These are phyloP conservation scores for Xylaria scruposa DNA, from an alignment of 495 filamentous ascomycete genomes.

Conservation along the genomic window DNA sequence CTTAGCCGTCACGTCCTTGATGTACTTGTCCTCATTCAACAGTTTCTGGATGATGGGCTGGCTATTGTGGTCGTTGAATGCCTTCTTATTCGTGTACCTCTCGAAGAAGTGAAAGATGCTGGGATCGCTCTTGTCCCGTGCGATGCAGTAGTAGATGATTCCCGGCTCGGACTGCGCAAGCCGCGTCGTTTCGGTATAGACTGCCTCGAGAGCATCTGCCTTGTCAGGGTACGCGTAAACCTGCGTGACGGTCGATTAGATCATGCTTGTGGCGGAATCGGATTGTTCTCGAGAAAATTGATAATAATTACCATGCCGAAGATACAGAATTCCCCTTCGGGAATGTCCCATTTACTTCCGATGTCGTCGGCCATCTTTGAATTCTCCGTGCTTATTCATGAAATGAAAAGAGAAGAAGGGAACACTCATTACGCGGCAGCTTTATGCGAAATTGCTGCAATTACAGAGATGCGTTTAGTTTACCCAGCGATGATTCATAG, in stretches of 20 bases:
- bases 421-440: background rate
- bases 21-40: slow-evolving; percentile 36
- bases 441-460: background rate
- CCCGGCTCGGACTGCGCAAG: slow-evolving; percentile 43
- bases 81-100: slow-evolving; percentile 36
- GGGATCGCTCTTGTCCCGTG: slow-evolving; percentile 37
- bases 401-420: too few species aligned
- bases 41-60: slow-evolving; percentile 45
- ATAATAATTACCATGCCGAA: slow-evolving; percentile 39
- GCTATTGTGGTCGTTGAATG: slow-evolving; percentile 44
- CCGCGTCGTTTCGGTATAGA: slow-evolving; percentile 45
- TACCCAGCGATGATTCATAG: slow-evolving; percentile 1
- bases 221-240: slow-evolving; percentile 45
- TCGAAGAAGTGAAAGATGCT: slow-evolving; percentile 49
- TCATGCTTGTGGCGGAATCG: background rate
- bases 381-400: background rate
- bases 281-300: background rate
- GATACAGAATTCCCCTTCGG: slow-evolving; percentile 39
- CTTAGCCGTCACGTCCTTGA: slow-evolving; percentile 39
- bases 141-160: slow-evolving; percentile 44
- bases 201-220: slow-evolving; percentile 42
- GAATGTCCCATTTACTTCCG: slow-evolving; percentile 26
- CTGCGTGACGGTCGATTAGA: slow-evolving; percentile 19
- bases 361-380: slow-evolving; percentile 5
- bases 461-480: background rate